Evolutionary conservation across 108 stramenopile genomes (phyloP), one percentile per base, ranked within the genome.

Genomic region (Cyclotella cryptica): DNA sequence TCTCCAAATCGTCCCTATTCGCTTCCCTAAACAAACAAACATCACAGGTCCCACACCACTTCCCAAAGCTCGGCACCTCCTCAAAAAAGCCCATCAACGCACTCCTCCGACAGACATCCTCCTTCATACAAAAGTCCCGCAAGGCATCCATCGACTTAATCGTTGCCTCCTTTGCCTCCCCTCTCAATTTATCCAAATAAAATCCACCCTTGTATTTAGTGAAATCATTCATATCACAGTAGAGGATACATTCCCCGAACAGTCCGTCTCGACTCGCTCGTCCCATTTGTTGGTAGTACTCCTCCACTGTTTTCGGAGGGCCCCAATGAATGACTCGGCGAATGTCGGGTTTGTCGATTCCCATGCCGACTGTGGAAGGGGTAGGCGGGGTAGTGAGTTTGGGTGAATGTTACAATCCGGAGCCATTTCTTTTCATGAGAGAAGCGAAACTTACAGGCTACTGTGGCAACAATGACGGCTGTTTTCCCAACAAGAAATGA

Each of bases 241-340:
- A 89, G 91, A 98, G 77, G 14, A 86, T 64, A 59, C 95, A 93
- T 60, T 84, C 67, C 9, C 96, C 87, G 10, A 85, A 74, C 27
- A 92, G 61, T 17, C 97, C 96, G 71, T 98, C 98, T 44, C 97
- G 91, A 13, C 98, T 97, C 15, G 98, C 98, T 19, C 98, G 90
- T 14, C 97, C 97, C 80, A 97, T 94, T 85, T 98, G 96, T 80
- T 99, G 99, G 67, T 96, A 93, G 74, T 96, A 98, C 69, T 92
- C 95, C 79, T 98, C 99, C 21, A 99, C 79, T 1, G 96, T 93
- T 60, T 94, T 94, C 35, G 96, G 94, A 40, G 96, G 68, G 3
- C 93, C 88, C 72, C 77, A 94, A 80, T 98, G 98, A 43, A 98
- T 71, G 52, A 99, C 97, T 15, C 85, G 79, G 21, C 98, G 81